Base-by-base conservation (phyloP, 176 grass and related monocot species). In the Musa schizocarpa region DNA sequence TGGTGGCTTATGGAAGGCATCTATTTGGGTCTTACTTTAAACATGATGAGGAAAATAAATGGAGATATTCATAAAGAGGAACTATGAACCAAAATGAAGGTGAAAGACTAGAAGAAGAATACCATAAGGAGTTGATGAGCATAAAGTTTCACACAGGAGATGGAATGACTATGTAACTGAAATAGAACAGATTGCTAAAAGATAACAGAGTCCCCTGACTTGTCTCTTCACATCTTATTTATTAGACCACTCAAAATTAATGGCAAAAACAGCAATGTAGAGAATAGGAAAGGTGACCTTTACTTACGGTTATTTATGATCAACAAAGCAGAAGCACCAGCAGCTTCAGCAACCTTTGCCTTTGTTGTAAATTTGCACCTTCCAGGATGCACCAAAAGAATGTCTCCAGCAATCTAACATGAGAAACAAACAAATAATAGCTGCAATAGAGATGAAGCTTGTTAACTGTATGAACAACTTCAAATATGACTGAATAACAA, bases 251-350 rank as follows among this genome's bases (percentile, higher is more conserved):
- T 56, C 54, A 2, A 56, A 13, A 16, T 56, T 12, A 14, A 13
- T 14, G 0, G 11, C 54, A 57, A 57, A 57, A 57, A 14, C 54
- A 57, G 16, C 5, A 14, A 57, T 16, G 16, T 16, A 57, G 54
- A 57, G 9, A 65, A 14, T 24, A 68, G 67, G 51, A 22, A 71
- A 57, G 74, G 10, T 13, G 82, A 97, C 90, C 93, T 54, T 22
- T 22, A 22, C 22, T 88, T 91, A 25, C 52, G 73, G 57, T 87
- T 77, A 74, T 97, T 97, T 72, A 97, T 81, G 76, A 97, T 90
- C 81, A 97, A 80, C 77, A 97, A 90, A 34, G 87, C 88, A 81
- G 90, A 97, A 83, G 93, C 93, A 77, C 93, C 90, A 82, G 93
- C 86, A 63, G 84, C 78, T 87, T 93, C 83, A 3, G 88, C 93